A percentile compares a stretch with the other conserved stretches of the same genome.
These are phyloP conservation scores for Boletus rex-veris DNA, from an alignment of 768 basidiomycete species.

Conservation along the genomic window DNA sequence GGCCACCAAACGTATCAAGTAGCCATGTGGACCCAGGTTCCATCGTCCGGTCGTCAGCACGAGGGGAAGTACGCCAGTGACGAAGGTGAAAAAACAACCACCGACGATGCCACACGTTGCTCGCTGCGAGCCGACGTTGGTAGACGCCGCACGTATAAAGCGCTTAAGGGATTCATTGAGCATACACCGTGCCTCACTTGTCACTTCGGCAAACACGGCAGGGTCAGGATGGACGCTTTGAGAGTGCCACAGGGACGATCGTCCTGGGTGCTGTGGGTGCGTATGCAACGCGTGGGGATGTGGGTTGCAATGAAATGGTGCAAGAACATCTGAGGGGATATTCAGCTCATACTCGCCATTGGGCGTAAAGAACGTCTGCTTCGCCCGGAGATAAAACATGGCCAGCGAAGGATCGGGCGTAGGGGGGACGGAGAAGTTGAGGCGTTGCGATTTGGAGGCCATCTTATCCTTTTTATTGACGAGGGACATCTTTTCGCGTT, in stretches of 20 bases:
- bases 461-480: conserved; percentile 41
- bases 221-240: conserved; percentile 58
- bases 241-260: conserved; percentile 22
- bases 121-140: conserved; percentile 64
- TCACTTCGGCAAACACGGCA: conserved; percentile 56
- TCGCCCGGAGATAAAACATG: conserved; percentile 75
- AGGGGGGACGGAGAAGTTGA: conserved; percentile 31
- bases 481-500: conserved; percentile 26
- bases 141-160: conserved; percentile 66
- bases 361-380: conserved; percentile 77
- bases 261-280: conserved; percentile 2
- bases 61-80: conserved; percentile 49
- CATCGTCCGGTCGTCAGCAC: conserved; percentile 46
- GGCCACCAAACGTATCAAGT: conserved; percentile 57
- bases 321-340: conserved; percentile 61
- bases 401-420: conserved; percentile 52
- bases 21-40: conserved; percentile 26
- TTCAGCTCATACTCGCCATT: conserved; percentile 69
- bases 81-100: conserved; percentile 48
- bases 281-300: conserved; percentile 25
- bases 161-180: conserved; percentile 61
- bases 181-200: conserved; percentile 52
- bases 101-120: conserved; percentile 68
- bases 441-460: conserved; percentile 33
- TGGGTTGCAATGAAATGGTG: conserved; percentile 49